A percentile compares a stretch with the other conserved stretches of the same genome.
These are phyloP conservation scores for Aspergillus felis DNA, from an alignment of 2,329 filamentous ascomycete species.

Conservation along the genomic window DNA sequence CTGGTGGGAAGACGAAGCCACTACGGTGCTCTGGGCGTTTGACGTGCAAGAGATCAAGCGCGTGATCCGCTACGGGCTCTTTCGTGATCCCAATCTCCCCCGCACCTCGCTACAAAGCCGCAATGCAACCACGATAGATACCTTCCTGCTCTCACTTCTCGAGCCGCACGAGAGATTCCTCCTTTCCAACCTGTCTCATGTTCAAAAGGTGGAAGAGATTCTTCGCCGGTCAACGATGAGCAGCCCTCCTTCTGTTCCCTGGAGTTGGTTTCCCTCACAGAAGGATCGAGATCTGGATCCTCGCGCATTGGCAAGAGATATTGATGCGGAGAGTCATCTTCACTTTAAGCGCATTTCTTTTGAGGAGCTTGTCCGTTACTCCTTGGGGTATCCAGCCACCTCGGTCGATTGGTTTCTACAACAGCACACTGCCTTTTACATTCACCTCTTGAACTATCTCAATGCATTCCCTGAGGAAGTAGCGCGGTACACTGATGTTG, in stretches of 20 bases:
- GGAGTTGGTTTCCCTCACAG: conserved; percentile 35
- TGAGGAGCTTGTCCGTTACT: conserved; percentile 38
- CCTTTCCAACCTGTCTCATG: conserved; percentile 28
- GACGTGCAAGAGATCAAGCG: conserved; percentile 34
- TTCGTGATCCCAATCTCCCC: conserved; percentile 32
- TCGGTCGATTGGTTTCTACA: conserved; percentile 38
- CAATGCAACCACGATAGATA: conserved; percentile 29
- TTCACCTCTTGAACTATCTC: conserved; percentile 31
- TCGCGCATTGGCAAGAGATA: conserved; percentile 27
- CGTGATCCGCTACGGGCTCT: conserved; percentile 37
- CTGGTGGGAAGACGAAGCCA: conserved; percentile 42
- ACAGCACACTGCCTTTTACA: conserved; percentile 35
- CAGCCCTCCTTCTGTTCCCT: conserved; percentile 21
- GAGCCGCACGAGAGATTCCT: conserved; percentile 24
- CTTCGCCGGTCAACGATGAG: conserved; percentile 28
- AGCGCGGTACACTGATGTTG: conserved; percentile 31
- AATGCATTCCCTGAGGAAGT: conserved; percentile 29
- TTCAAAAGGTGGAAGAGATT: conserved; percentile 40
- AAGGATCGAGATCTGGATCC: conserved; percentile 18
- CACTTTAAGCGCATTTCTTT: conserved; percentile 38
- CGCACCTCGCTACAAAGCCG: conserved; percentile 32
- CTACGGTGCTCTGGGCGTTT: conserved; percentile 36
- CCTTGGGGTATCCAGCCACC: conserved; percentile 31
- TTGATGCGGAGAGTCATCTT: conserved; percentile 38
- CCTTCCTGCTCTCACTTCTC: conserved; percentile 28